Evolutionary conservation across 805 yeast genomes (phyloP), one percentile per base, ranked within the genome.

Genomic region (Suhomyces prunicola): DNA sequence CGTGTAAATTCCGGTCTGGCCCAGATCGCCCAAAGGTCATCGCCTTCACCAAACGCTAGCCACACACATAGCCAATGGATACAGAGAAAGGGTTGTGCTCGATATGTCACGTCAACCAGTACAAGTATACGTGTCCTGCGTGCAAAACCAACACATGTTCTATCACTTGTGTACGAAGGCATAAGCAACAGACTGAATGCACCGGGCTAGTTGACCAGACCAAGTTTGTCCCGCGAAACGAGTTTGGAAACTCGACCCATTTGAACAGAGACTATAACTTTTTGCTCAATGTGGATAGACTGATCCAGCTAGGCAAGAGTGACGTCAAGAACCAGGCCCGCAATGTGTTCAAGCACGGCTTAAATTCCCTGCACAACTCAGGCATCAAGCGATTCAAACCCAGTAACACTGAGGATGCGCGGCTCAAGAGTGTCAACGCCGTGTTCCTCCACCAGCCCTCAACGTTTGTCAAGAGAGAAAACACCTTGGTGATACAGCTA

Each of bases 201-300:
- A 71, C 83, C 3, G 97, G 97, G 0, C 57, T 61, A 17, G 78
- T 83, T 33, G 90, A 87, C 62, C 81, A 81, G 12, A 76, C 90
- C 1, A 71, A 71, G 46, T 90, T 83, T 62, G 70, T 88, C 0
- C 61, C 83, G 0, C 75, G 80, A 49, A 66, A 68, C 4, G 77
- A 77, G 2, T 67, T 90, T 9, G 57, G 62, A 36, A 70, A 71
- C 24, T 68, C 70, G 7, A 59, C 67, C 5, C 81, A 84, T 46
- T 81, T 91, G 6, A 90, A 91, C 63, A 70, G 97, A 55, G 97
- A 92, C 65, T 92, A 90, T 67, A 87, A 89, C 63, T 89, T 88
- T 62, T 69, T 92, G 31, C 73, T 81, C 53, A 73, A 71, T 19
- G 60, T 89, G 51, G 85, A 84, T 47, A 71, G 97, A 44, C 67